Base-by-base conservation (phyloP, 345 rosid species). In the Lepidium sativum region DNA sequence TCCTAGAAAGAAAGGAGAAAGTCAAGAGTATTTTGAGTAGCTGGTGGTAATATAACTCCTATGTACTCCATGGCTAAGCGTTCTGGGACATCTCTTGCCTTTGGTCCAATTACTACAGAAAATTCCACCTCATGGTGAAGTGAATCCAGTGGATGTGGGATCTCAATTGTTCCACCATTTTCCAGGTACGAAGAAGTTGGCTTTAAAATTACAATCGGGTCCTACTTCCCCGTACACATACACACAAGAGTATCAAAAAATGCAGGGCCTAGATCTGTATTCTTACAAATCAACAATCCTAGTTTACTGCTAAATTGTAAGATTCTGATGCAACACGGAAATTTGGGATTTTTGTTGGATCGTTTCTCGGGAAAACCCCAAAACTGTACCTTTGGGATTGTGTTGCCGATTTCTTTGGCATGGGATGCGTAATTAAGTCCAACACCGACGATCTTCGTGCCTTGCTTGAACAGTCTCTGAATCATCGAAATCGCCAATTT, bases 391-490 rank as follows among this genome's bases (percentile, higher is more conserved):
- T 86, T 88, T 39, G 97, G 95, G 51, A 90, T 82, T 45, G 99
- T 81, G 82, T 86, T 87, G 68, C 97, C 97, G 41, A 94, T 96
- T 18, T 94, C 99, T 73, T 84, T 86, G 74, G 99, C 96, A 69
- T 94, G 99, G 1, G 99, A 95, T 17, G 83, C 87, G 72, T 94
- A 94, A 81, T 94, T 94, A 9, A 95, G 97, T 50, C 97, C 97
- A 27, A 94, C 99, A 75, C 84, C 97, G 29, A 94, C 86, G 82
- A 90, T 90, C 70, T 90, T 90, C 9, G 95, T 87, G 34, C 99
- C 90, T 0, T 74, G 69, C 72, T 87, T 80, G n/a, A 83, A 80
- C 14, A 90, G 79, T 48, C 74, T 84, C 38, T 83, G 91, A 2
- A 89, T 51, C 54, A 78, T 69, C 18, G 59, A 68, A 21, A 77